A percentile compares a stretch with the other conserved stretches of the same genome.
Conservation (phyloP, 768 basidiomycete species). For the Dioszegia hungarica region DNA sequence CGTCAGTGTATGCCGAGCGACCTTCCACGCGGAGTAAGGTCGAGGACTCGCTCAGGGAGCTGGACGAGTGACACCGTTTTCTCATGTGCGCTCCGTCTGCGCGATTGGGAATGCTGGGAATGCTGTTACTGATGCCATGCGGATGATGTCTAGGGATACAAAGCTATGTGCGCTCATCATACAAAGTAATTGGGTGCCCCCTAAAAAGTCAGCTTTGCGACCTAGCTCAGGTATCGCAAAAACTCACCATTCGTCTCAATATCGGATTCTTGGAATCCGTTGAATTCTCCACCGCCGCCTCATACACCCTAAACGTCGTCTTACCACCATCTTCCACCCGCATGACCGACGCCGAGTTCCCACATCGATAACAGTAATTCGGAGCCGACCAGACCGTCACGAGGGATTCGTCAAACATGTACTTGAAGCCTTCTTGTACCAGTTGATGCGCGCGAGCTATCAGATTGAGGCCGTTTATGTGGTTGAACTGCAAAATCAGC, state of each 20-base stretch:
- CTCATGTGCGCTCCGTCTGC: not conserved
- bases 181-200: constrained; percentile 40
- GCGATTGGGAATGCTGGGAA: too few relatives aligned
- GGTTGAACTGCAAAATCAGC: constrained; percentile 69
- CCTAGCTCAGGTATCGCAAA: not conserved
- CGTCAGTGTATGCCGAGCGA: too few relatives aligned
- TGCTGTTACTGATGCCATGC: constrained; percentile 1
- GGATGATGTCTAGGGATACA: not conserved
- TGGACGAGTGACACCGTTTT: too few relatives aligned
- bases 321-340: constrained; percentile 63
- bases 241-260: constrained; percentile 65
- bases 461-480: constrained; percentile 76
- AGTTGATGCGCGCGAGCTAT: constrained; percentile 96
- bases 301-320: constrained; percentile 73
- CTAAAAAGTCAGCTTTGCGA: constrained; percentile 1
- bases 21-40: too few relatives aligned
- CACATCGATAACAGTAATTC: constrained; percentile 56
- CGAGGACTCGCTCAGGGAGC: too few relatives aligned
- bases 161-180: constrained; percentile 3
- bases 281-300: constrained; percentile 83
- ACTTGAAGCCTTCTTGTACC: constrained; percentile 55
- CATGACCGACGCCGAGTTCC: constrained; percentile 87
- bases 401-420: constrained; percentile 47
- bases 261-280: constrained; percentile 70
- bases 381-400: constrained; percentile 49